Evolutionary conservation across 139 green algal genomes (phyloP).

Genomic region (Chlamydomonas urium): DNA sequence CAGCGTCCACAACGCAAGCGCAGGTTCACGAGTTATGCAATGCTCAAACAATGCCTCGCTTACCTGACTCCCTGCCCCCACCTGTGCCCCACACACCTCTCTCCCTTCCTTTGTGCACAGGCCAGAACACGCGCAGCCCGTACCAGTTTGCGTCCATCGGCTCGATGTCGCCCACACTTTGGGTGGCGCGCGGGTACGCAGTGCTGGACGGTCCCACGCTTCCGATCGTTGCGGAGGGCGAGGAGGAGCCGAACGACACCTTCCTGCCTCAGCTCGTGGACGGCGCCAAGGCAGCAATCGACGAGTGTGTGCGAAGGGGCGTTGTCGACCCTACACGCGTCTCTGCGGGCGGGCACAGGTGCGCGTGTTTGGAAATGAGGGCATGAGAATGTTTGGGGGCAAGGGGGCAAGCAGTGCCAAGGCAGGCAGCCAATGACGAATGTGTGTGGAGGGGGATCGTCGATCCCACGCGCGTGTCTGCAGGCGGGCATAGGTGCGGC

Average conservation of each 20-base stretch:
- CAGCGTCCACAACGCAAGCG: no score
- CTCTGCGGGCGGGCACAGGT: constrained; percentile 10
- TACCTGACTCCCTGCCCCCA: no score
- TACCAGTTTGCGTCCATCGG: constrained; percentile 87
- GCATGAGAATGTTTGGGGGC: no score
- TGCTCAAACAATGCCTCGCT: no score
- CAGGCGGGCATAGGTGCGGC: no score
- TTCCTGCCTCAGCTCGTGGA: constrained; percentile 57
- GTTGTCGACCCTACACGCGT: constrained; percentile 38
- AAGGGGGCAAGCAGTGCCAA: no score
- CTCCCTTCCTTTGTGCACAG: constrained; percentile 19
- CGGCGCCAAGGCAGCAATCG: constrained; percentile 42
- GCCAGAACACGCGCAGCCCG: constrained; percentile 83
- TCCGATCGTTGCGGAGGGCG: constrained; percentile 83
- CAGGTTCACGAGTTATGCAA: no score
- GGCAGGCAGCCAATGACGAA: no score
- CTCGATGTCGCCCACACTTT: constrained; percentile 78
- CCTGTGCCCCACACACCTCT: no score
- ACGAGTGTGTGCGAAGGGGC: constrained; percentile 70
- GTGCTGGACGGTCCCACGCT: constrained; percentile 91
- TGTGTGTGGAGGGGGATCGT: no score
- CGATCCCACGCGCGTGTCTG: no score
- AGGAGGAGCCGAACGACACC: constrained; percentile 91
- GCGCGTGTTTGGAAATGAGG: no score
- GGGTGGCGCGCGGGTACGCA: constrained; percentile 81